Conservation (phyloP, 306 rosid species). For the Herpetospermum pedunculosum region DNA sequence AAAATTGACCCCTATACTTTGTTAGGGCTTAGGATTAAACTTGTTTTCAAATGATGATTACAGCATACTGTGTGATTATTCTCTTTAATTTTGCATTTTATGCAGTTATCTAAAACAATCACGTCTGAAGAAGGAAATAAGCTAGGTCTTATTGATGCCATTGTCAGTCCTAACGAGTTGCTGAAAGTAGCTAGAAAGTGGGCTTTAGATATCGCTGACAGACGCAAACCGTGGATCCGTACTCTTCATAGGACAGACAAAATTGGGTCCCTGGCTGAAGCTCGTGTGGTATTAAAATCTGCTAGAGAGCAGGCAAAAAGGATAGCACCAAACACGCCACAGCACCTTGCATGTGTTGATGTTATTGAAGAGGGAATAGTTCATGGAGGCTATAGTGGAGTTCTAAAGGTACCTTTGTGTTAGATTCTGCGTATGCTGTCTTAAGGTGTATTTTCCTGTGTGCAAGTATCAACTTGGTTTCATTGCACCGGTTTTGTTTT, state of each 20-base stretch:
- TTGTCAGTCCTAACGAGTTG: constrained; percentile 70
- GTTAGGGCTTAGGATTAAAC: not conserved
- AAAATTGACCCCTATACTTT: not conserved
- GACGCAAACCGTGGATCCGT: constrained; percentile 74
- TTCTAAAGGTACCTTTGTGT: constrained; percentile 48
- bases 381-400: constrained; percentile 94
- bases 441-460: constrained; percentile 7
- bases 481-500: not conserved
- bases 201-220: constrained; percentile 73
- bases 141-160: constrained; percentile 76
- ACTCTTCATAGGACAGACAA: constrained; percentile 89
- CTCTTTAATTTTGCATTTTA: not conserved
- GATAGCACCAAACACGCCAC: constrained; percentile 84
- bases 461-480: constrained; percentile 1
- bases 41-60: not conserved
- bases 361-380: constrained; percentile 78
- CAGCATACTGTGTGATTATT: not conserved
- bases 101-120: constrained; percentile 72
- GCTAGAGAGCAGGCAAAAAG: constrained; percentile 62
- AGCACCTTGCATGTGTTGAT: constrained; percentile 79
- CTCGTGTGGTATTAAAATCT: constrained; percentile 40
- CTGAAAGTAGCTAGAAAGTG: constrained; percentile 57
- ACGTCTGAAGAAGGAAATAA: constrained; percentile 86
- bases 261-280: constrained; percentile 63
- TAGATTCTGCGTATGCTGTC: not conserved